Conservation (phyloP, 768 basidiomycete species). For the Naganishia randhawae region DNA sequence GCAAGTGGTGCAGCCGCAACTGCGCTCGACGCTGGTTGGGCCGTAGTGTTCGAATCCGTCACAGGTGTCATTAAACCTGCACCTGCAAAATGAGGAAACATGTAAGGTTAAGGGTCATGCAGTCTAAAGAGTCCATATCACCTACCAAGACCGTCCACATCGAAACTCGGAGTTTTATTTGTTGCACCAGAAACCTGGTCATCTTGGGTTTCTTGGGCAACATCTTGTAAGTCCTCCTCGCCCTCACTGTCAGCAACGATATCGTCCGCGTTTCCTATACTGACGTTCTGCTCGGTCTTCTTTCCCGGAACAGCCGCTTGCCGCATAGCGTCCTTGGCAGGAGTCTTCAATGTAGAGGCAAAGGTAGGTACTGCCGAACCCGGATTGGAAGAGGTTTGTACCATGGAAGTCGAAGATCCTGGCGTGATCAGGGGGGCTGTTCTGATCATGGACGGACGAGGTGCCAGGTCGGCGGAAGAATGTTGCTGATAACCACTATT, state of each 20-base stretch:
- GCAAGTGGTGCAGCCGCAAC: not conserved
- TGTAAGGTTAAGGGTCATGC: not conserved
- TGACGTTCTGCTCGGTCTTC: not conserved
- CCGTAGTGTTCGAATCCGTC: not conserved
- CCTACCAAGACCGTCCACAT: not conserved
- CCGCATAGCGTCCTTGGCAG: not conserved
- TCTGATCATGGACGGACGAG: not conserved
- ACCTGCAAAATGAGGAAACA: not conserved
- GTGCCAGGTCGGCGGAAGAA: not conserved
- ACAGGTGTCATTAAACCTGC: slow-evolving; percentile 6
- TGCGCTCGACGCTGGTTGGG: not conserved
- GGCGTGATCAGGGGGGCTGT: not conserved
- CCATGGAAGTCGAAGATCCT: not conserved
- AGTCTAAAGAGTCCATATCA: not conserved
- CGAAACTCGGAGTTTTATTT: no score
- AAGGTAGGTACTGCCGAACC: not conserved
- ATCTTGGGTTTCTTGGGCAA: slow-evolving; percentile 7
- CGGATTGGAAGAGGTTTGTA: not conserved
- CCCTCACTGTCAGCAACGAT: slow-evolving; percentile 16
- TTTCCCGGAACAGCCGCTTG: not conserved
- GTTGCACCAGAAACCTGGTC: not conserved
- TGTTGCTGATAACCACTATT: not conserved
- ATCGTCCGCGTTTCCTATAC: not conserved
- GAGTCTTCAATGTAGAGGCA: not conserved
- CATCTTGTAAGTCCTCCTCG: slow-evolving; percentile 6